phyloP scores from a whole-genome alignment of 805 yeast genomes.

The Cyberlindnera americana region DNA sequence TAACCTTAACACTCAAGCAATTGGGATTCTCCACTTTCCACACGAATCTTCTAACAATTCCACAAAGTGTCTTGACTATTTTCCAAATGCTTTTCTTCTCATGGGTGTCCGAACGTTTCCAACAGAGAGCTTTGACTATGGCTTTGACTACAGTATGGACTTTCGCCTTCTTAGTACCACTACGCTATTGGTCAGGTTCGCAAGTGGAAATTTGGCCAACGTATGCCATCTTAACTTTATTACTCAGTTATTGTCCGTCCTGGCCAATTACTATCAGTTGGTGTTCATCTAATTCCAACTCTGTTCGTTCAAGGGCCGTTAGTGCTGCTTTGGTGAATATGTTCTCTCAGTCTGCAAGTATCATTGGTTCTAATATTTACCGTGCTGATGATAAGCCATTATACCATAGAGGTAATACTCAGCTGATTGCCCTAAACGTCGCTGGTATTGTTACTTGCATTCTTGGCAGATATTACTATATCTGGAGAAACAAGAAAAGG shows the following conservation, averaged over 20 bases:
- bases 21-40: conserved; percentile 52
- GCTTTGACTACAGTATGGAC: conserved; percentile 34
- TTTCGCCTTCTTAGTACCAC: conserved; percentile 31
- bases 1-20: conserved; percentile 44
- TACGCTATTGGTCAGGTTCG: conserved; percentile 40
- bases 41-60: conserved; percentile 51
- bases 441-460: conserved; percentile 31
- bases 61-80: conserved; percentile 39
- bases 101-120: conserved; percentile 34
- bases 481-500: conserved; percentile 39
- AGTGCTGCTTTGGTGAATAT: conserved; percentile 64
- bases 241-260: conserved; percentile 43
- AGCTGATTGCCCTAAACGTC: conserved; percentile 35
- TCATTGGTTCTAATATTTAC: conserved; percentile 55
- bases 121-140: conserved; percentile 32
- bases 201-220: conserved; percentile 40
- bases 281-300: conserved; percentile 59
- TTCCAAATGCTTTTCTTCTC: conserved; percentile 35
- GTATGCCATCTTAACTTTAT: conserved; percentile 34
- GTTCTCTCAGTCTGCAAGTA: conserved; percentile 55
- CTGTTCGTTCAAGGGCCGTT: conserved; percentile 62
- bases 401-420: conserved; percentile 54
- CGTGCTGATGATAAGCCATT: conserved; percentile 53
- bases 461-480: conserved; percentile 31
- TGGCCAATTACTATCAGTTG: conserved; percentile 57